These are phyloP conservation scores for Coelastrella sp. DNA, from an alignment of 139 green algal species.

Conservation along the genomic window DNA sequence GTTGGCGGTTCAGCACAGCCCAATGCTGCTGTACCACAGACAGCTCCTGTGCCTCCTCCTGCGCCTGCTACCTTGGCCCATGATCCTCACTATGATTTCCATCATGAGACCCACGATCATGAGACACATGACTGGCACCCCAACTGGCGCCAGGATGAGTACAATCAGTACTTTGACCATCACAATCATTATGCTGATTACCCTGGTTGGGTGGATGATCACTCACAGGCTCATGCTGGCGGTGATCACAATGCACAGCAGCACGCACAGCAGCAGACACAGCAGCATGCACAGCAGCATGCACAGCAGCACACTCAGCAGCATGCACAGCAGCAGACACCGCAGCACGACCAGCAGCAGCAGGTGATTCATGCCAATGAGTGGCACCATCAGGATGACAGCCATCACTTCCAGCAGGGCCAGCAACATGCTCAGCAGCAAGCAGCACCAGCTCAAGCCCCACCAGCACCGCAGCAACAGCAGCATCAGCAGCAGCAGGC, in stretches of 20 bases:
- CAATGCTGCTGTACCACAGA: no score
- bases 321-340: constrained; percentile 2
- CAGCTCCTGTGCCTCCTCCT: neutral
- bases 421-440: constrained; percentile 35
- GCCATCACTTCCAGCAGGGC: constrained; percentile 26
- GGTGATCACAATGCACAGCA: neutral
- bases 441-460: neutral
- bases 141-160: neutral
- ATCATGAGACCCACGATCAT: constrained; percentile 15
- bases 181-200: constrained; percentile 50
- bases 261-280: neutral
- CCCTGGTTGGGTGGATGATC: constrained; percentile 42
- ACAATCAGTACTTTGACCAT: constrained; percentile 8
- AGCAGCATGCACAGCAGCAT: constrained; percentile 23
- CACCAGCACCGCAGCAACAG: neutral
- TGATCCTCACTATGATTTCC: constrained; percentile 16
- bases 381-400: constrained; percentile 41
- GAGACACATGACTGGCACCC: constrained; percentile 28
- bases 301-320: neutral
- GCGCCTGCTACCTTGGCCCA: neutral
- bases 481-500: neutral
- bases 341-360: no score
- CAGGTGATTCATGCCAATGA: neutral
- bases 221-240: neutral
- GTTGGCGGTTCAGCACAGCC: neutral